Evolutionary conservation across 768 basidiomycete species (phyloP).

Genomic region (Cytidiella melzeri): DNA sequence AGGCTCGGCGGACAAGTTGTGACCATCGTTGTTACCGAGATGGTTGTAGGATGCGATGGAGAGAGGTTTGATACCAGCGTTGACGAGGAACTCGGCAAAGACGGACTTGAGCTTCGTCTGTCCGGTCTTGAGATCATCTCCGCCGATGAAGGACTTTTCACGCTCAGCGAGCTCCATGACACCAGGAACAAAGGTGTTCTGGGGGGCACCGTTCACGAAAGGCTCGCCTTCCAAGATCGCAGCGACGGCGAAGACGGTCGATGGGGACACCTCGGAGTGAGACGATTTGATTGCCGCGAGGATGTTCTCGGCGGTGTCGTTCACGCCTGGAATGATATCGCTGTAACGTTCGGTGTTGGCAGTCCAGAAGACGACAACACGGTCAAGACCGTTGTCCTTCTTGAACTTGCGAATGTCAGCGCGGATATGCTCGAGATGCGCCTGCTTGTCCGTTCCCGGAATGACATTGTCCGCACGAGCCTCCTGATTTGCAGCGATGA

Average conservation of each 20-base stretch:
- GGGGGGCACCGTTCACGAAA: constrained; percentile 96
- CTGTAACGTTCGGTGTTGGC: constrained; percentile 98
- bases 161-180: constrained; percentile 89
- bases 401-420: constrained; percentile 95
- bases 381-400: constrained; percentile 71
- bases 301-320: constrained; percentile 88
- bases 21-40: constrained; percentile 96
- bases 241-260: constrained; percentile 92
- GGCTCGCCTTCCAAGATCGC: constrained; percentile 92
- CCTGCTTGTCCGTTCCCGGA: constrained; percentile 80
- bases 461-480: constrained; percentile 93
- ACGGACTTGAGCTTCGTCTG: constrained; percentile 98
- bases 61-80: constrained; percentile 96
- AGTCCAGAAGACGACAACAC: constrained; percentile 95
- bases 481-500: constrained; percentile 97
- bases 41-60: constrained; percentile 98
- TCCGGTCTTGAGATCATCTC: constrained; percentile 96
- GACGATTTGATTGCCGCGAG: constrained; percentile 76
- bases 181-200: constrained; percentile 98
- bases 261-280: constrained; percentile 93
- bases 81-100: constrained; percentile 96
- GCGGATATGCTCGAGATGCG: constrained; percentile 87
- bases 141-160: constrained; percentile 87
- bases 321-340: constrained; percentile 89
- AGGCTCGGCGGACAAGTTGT: constrained; percentile 80